Evolutionary conservation across 805 yeast genomes (phyloP), one percentile per base, ranked within the genome.

Genomic region (Myxozyma geophila): DNA sequence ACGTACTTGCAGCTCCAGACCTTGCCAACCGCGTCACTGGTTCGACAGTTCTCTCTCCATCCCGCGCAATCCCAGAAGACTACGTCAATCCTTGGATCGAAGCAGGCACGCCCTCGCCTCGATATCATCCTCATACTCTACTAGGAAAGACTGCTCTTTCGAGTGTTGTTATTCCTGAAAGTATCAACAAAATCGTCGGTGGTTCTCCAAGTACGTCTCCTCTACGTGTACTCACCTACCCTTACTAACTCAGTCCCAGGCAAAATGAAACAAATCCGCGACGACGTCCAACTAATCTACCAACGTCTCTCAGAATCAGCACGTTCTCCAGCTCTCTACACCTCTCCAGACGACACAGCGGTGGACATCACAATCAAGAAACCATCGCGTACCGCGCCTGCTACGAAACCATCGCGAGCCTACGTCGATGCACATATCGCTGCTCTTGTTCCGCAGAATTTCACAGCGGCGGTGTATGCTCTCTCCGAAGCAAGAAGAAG

Each of bases 401-500:
- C 54, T 7, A 39, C 37, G 2, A 56, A 44, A 12, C 67, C 64
- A 1, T 44, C 62, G 9, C 60, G 60, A 36, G 59, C 48, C n/a
- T 36, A 35, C 46, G 88, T 88, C 1, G 97, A 92, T 74, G 85
- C 95, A 1, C 88, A 88, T 64, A 85, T 93, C 44, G 92, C 90
- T 0, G 87, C 92, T 0, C 81, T 88, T 10, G 91, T 93, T 71
- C 78, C 89, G 2, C 96, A 90, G 70, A 89, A 90, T 71, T 93
- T 90, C 72, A 89, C 91, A 0, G 82, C 90, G 13, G 74, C 85
- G 1, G 80, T 80, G 58, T 89, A 87, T 67, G 89, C 87, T 0
- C 76, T 95, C 44, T 73, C 74, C 35, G 98, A 93, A 69, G 76
- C 92, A 41, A 80, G 83, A 68, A 79, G 80, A 50, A 79, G 92